Evolutionary conservation across 2,329 filamentous ascomycete genomes (phyloP).

Genomic region (Colletotrichum echinochloae): DNA sequence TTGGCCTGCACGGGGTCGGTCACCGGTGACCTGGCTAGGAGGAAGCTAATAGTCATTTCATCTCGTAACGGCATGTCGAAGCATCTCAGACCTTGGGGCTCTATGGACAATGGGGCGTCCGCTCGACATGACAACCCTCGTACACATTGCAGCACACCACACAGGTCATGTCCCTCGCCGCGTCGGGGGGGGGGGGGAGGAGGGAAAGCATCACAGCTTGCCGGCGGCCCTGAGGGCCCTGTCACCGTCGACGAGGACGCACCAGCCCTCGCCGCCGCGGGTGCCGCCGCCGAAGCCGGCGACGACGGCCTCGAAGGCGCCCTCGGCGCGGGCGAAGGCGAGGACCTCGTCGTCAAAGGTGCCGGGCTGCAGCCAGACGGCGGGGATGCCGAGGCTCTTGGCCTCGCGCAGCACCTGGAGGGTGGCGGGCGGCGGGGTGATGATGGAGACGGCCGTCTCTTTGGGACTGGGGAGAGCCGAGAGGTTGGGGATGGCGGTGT

Average conservation of each 20-base stretch:
- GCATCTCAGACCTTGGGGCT: neutral
- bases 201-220: conserved; percentile 55
- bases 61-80: conserved; percentile 4
- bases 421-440: conserved; percentile 87
- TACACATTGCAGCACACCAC: neutral
- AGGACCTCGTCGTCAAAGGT: conserved; percentile 84
- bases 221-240: conserved; percentile 67
- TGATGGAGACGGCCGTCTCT: conserved; percentile 83
- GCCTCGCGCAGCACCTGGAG: conserved; percentile 81
- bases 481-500: conserved; percentile 75
- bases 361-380: conserved; percentile 92
- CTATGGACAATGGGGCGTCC: neutral
- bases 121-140: neutral
- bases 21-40: neutral
- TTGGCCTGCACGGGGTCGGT: conserved; percentile 1
- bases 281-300: conserved; percentile 68
- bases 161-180: neutral
- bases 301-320: conserved; percentile 76
- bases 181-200: too few relatives aligned
- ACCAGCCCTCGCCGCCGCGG: conserved; percentile 81
- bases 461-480: conserved; percentile 72
- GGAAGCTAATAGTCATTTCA: conserved; percentile 15
- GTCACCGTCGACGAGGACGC: conserved; percentile 87
- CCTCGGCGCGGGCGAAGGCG: conserved; percentile 71
- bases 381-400: conserved; percentile 75